These are phyloP conservation scores for Diaporthe sp. DNA, from an alignment of 2,329 filamentous ascomycete species.

Conservation along the genomic window DNA sequence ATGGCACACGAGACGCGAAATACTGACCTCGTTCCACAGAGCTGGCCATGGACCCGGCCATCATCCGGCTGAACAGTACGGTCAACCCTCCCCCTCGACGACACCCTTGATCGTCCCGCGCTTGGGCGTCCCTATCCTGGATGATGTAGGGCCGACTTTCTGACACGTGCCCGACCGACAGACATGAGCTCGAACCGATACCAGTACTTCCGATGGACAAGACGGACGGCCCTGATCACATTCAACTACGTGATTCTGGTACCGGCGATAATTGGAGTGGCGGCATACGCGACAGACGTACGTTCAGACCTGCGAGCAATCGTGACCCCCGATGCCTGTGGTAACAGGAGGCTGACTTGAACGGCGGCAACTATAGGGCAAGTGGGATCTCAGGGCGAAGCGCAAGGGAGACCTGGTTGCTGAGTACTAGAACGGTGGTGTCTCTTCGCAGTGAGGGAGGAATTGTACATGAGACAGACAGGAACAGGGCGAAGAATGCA, in stretches of 20 bases:
- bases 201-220: slow-evolving; percentile 96
- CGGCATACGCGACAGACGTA: slow-evolving; percentile 89
- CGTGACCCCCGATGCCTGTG: neutral
- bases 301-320: slow-evolving; percentile 58
- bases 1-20: slow-evolving; percentile 37
- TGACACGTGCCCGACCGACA: slow-evolving; percentile 54
- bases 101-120: neutral
- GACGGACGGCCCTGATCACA: slow-evolving; percentile 83
- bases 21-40: slow-evolving; percentile 55
- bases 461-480: slow-evolving; percentile 33
- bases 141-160: neutral
- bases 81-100: slow-evolving; percentile 40
- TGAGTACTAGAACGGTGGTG: slow-evolving; percentile 74
- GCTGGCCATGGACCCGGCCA: slow-evolving; percentile 62
- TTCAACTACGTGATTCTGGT: slow-evolving; percentile 83
- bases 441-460: slow-evolving; percentile 15
- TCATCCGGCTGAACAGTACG: slow-evolving; percentile 62
- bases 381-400: slow-evolving; percentile 89
- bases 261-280: slow-evolving; percentile 77
- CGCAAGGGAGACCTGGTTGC: slow-evolving; percentile 85
- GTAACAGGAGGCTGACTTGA: slow-evolving; percentile 14
- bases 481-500: neutral
- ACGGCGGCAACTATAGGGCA: slow-evolving; percentile 72
- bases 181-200: slow-evolving; percentile 88
- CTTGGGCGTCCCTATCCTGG: neutral